Percentiles rank a stretch among this genome's conserved stretches.
phyloP scores from a whole-genome alignment of 257 asterid species.

The Nicotiana paniculata region DNA sequence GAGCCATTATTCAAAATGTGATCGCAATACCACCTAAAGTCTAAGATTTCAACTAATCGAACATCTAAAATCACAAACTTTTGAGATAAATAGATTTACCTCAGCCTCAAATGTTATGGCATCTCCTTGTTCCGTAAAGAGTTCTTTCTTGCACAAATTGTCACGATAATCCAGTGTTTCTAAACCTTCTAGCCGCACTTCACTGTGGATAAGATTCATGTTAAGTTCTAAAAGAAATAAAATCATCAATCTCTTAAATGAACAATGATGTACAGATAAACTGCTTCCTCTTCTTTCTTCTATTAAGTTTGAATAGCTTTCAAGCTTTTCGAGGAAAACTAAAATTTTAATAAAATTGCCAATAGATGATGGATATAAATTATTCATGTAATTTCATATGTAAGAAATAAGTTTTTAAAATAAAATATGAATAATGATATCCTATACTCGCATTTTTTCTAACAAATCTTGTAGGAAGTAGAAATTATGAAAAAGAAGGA shows the following conservation, averaged over 20 bases:
- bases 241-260: neutral
- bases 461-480: no score
- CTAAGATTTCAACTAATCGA: neutral
- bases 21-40: neutral
- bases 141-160: constrained; percentile 65
- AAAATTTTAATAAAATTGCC: neutral
- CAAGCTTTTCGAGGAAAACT: constrained; percentile 1
- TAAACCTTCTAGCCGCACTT: constrained; percentile 89
- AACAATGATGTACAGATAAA: neutral
- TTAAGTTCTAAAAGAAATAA: neutral
- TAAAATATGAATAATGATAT: no score
- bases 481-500: no score
- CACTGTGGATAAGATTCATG: constrained; percentile 38
- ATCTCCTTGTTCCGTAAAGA: constrained; percentile 89
- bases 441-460: no score
- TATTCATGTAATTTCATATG: no score
- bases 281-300: neutral
- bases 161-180: constrained; percentile 91
- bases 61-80: neutral
- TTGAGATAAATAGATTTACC: constrained; percentile 32
- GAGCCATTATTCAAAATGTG: neutral
- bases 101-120: constrained; percentile 92
- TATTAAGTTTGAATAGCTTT: neutral
- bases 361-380: neutral
- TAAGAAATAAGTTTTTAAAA: no score